Conservation (phyloP, 306 rosid species). For the Quercus rubra region DNA sequence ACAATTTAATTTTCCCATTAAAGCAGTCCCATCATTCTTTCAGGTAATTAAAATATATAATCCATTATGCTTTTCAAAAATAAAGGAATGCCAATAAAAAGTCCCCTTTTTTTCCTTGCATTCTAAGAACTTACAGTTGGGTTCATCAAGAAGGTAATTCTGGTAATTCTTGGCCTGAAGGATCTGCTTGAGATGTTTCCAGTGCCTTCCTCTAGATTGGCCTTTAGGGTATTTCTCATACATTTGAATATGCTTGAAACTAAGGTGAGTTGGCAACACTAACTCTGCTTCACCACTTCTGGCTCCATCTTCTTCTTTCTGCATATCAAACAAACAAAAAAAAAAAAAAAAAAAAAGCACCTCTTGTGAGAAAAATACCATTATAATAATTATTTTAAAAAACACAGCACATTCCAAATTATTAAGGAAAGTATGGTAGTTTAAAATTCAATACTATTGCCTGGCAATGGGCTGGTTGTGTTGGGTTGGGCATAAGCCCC, state of each 20-base stretch:
- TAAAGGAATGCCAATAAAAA: not conserved
- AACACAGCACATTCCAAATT: too few relatives aligned
- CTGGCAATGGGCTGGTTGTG: too few relatives aligned
- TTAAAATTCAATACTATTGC: too few relatives aligned
- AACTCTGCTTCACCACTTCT: slow-evolving; percentile 77
- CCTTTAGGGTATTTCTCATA: slow-evolving; percentile 93
- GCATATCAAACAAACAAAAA: too few relatives aligned
- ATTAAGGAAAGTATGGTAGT: too few relatives aligned
- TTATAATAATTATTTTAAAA: too few relatives aligned
- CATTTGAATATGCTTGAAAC: slow-evolving; percentile 81
- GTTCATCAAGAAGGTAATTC: slow-evolving; percentile 68
- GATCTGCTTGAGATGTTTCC: slow-evolving; percentile 98
- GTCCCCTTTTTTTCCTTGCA: not conserved
- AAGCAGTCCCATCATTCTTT: not conserved
- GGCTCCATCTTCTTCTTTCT: slow-evolving; percentile 49
- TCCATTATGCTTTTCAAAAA: not conserved
- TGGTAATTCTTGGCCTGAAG: slow-evolving; percentile 84
- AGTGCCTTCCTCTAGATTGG: slow-evolving; percentile 83
- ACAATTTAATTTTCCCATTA: not conserved
- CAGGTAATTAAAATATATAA: not conserved
- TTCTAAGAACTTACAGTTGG: slow-evolving; percentile 56
- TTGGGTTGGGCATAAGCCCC: too few relatives aligned
- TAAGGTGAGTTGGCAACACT: slow-evolving; percentile 71
- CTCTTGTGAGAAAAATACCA: too few relatives aligned
- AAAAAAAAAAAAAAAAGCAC: too few relatives aligned